Percentiles rank a stretch among this genome's conserved stretches.
Evolutionary conservation across 495 filamentous ascomycete species (phyloP).

Genomic region (Aspergillus nidulans): DNA sequence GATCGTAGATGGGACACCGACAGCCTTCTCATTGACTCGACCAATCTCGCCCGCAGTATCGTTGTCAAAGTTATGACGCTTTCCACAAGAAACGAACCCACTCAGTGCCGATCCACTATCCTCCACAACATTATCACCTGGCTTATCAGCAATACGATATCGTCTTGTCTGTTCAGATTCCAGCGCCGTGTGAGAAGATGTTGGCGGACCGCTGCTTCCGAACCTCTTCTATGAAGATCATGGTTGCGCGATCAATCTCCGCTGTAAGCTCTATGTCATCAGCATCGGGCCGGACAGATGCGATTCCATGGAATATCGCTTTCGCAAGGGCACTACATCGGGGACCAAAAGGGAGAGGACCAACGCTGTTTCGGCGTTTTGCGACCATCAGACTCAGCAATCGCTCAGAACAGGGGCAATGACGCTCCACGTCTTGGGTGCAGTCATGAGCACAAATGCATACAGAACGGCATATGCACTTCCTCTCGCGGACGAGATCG

Average conservation of each 20-base stretch:
- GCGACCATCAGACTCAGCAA: slow-evolving; percentile 29
- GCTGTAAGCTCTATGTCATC: slow-evolving; percentile 15
- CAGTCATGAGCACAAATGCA: slow-evolving; percentile 34
- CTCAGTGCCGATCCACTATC: background rate
- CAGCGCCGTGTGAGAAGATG: background rate
- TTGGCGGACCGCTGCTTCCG: slow-evolving; percentile 21
- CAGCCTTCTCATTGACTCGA: background rate
- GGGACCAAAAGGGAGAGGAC: slow-evolving; percentile 14
- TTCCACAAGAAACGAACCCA: background rate
- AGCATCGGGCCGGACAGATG: slow-evolving; percentile 16
- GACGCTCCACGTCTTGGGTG: slow-evolving; percentile 22
- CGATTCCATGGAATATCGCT: slow-evolving; percentile 27
- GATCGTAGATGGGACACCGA: background rate
- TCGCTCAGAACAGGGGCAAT: slow-evolving; percentile 36
- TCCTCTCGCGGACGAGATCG: slow-evolving; percentile 24
- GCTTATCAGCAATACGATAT: background rate
- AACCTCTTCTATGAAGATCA: slow-evolving; percentile 25
- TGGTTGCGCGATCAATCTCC: slow-evolving; percentile 21
- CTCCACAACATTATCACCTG: background rate
- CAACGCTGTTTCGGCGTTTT: slow-evolving; percentile 14
- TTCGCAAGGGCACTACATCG: slow-evolving; percentile 26
- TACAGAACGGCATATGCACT: slow-evolving; percentile 31
- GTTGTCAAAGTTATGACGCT: background rate
- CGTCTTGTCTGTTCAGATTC: background rate
- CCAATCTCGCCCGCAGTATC: background rate